Conservation (phyloP, 257 asterid species). For the Coffea canephora region DNA sequence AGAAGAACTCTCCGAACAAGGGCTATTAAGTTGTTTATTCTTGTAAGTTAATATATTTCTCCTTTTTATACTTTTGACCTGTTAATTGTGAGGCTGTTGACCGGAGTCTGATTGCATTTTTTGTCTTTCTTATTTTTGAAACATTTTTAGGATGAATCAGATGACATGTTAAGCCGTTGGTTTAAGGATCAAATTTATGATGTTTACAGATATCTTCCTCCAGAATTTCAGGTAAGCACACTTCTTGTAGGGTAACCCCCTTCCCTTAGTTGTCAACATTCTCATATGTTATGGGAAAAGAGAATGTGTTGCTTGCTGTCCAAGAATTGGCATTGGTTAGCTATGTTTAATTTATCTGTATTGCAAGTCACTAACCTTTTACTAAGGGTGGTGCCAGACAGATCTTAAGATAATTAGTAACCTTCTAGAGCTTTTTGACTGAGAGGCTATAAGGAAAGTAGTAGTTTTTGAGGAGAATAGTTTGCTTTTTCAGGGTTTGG, state of each 20-base stretch:
- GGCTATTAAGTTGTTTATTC: constrained; percentile 69
- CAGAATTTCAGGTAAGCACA: constrained; percentile 75
- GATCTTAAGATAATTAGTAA: not conserved
- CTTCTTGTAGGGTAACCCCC: not conserved
- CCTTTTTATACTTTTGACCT: not conserved
- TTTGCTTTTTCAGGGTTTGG: not conserved
- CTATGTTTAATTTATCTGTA: not conserved
- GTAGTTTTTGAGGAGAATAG: not conserved
- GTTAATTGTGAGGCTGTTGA: not conserved
- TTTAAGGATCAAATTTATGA: constrained; percentile 98
- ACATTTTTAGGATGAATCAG: constrained; percentile 80
- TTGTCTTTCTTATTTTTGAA: constrained; percentile 10
- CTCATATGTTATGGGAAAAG: not conserved
- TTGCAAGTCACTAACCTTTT: not conserved
- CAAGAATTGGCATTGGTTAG: not conserved
- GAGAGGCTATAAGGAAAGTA: not conserved
- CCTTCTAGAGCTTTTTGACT: not conserved
- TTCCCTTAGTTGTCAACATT: not conserved
- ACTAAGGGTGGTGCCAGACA: not conserved
- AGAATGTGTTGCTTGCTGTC: not conserved
- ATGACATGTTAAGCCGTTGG: constrained; percentile 98
- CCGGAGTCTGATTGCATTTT: not conserved
- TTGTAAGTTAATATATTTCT: constrained; percentile 48
- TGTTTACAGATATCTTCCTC: constrained; percentile 99
- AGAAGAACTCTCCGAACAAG: constrained; percentile 87